Conservation (phyloP, 768 basidiomycete genomes). For the Chiua virens region DNA sequence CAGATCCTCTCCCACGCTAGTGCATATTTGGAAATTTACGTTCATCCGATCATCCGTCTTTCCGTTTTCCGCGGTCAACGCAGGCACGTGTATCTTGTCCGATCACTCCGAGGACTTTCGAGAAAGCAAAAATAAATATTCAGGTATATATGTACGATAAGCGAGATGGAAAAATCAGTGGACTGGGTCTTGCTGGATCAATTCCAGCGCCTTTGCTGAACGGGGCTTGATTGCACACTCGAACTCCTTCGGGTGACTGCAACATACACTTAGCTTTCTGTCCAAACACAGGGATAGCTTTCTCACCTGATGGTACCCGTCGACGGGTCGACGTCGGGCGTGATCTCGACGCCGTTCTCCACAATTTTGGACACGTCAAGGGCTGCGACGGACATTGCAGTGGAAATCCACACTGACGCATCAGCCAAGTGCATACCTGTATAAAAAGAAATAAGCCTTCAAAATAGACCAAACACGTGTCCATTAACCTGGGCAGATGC, state of each 20-base stretch:
- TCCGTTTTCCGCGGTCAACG: neutral
- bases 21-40: neutral
- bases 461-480: constrained; percentile 16
- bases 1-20: neutral
- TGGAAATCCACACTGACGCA: constrained; percentile 45
- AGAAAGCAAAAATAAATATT: too few relatives aligned
- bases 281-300: neutral
- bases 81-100: neutral
- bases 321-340: constrained; percentile 56
- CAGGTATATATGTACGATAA: too few relatives aligned
- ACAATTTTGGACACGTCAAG: constrained; percentile 48
- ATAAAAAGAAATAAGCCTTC: constrained; percentile 14
- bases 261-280: neutral
- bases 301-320: constrained; percentile 63
- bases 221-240: constrained; percentile 61
- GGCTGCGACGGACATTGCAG: constrained; percentile 45
- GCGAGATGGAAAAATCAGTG: constrained; percentile 13
- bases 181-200: constrained; percentile 49
- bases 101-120: constrained; percentile 6
- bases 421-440: constrained; percentile 55
- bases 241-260: constrained; percentile 61
- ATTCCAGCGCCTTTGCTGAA: constrained; percentile 51
- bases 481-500: constrained; percentile 30
- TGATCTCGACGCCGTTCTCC: constrained; percentile 46
- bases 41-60: constrained; percentile 3